These are phyloP conservation scores for Ophiostoma montium DNA, from an alignment of 2,329 filamentous ascomycete species.

Conservation along the genomic window DNA sequence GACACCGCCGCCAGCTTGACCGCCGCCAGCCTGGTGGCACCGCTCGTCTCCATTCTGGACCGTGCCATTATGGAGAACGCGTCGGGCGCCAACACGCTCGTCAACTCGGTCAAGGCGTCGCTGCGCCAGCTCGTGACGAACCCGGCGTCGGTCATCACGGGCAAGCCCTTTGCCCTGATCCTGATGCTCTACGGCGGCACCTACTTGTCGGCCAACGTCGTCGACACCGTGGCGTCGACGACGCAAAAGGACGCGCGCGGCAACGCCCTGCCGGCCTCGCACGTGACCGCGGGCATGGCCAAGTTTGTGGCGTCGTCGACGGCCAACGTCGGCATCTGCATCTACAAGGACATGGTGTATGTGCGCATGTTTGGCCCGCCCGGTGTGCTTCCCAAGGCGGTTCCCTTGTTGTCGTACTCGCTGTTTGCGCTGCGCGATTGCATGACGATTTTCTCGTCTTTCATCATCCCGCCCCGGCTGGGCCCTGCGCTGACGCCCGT, in stretches of 20 bases:
- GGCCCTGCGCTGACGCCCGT: conserved; percentile 51
- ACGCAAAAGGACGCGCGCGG: conserved; percentile 17
- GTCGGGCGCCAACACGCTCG: conserved; percentile 50
- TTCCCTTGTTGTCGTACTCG: conserved; percentile 56
- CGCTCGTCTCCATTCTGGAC: conserved; percentile 78
- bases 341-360: conserved; percentile 83
- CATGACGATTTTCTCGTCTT: conserved; percentile 80
- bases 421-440: conserved; percentile 76
- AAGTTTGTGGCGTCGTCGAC: conserved; percentile 72
- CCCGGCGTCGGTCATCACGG: conserved; percentile 48
- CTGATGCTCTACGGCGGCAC: conserved; percentile 72
- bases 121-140: conserved; percentile 39
- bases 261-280: conserved; percentile 25
- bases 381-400: conserved; percentile 33
- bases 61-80: conserved; percentile 75
- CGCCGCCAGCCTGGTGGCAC: conserved; percentile 68
- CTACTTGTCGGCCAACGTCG: conserved; percentile 73
- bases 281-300: conserved; percentile 56
- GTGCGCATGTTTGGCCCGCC: conserved; percentile 65
- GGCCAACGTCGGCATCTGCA: conserved; percentile 74
- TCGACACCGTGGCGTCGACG: conserved; percentile 68
- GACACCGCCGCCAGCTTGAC: background rate
- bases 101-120: conserved; percentile 44
- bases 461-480: conserved; percentile 73
- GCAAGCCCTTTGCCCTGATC: conserved; percentile 55